Evolutionary conservation across 2,329 filamentous ascomycete species (phyloP).

Genomic region (Fusarium austroafricanum): DNA sequence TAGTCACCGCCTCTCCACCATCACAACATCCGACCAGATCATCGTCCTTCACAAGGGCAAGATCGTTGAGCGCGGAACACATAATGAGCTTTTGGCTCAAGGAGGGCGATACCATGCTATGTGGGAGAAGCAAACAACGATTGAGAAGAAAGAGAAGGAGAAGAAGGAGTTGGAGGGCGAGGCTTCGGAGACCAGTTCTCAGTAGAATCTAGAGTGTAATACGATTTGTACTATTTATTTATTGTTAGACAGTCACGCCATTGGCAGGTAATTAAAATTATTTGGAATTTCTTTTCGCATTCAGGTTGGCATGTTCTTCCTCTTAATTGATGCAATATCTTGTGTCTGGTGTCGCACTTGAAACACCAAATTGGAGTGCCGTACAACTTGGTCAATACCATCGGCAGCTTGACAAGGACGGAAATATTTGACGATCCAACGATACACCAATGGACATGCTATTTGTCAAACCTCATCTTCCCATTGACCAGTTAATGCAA

Average conservation of each 20-base stretch:
- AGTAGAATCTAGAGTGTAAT: conserved; percentile 12
- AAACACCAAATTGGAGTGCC: neutral
- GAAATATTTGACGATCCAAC: neutral
- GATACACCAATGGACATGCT: neutral
- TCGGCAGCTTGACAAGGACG: neutral
- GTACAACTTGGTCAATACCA: too few relatives aligned
- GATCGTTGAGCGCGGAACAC: conserved; percentile 63
- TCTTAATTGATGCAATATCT: neutral
- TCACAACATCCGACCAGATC: conserved; percentile 66
- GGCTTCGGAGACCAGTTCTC: conserved; percentile 16
- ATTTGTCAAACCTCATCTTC: neutral
- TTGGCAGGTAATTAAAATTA: neutral
- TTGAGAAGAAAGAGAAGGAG: conserved; percentile 52
- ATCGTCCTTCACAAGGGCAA: conserved; percentile 64
- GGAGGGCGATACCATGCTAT: conserved; percentile 63
- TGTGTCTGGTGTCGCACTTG: neutral
- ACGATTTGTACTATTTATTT: neutral
- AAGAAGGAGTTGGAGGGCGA: conserved; percentile 47
- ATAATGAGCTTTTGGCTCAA: conserved; percentile 58
- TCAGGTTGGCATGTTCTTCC: neutral
- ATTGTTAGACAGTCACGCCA: neutral
- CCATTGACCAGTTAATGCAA: neutral
- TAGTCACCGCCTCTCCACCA: conserved; percentile 68
- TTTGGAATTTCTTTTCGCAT: neutral
- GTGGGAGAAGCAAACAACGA: conserved; percentile 64